Evolutionary conservation across 805 yeast genomes (phyloP), one percentile per base, ranked within the genome.

Genomic region (Yamadazyma insecticola): DNA sequence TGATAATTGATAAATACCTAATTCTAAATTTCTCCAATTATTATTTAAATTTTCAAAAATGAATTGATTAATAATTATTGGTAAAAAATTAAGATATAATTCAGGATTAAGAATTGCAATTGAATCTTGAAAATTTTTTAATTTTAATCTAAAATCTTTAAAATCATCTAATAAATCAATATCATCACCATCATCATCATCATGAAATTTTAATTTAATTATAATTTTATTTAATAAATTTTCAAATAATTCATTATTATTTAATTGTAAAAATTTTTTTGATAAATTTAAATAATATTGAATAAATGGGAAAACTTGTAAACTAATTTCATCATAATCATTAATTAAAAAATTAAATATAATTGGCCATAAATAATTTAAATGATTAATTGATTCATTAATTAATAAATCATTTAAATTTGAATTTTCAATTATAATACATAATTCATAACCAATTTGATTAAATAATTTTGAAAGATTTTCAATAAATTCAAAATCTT

Each of bases 261-360:
- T 43, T 26, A 62, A 48, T 6, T 10, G 7, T 9, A 14, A n/a
- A 36, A 60, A 63, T 50, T 76, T 86, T 59, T 77, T 85, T 43
- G 88, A 60, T 26, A 81, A 70, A 8, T 84, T 60, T 39, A 92
- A 63, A 51, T 80, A 88, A 31, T 78, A 83, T 22, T 84, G 75
- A 27, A 92, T 63, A 47, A 87, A 83, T 6, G 92, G 81, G 49
- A 90, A 82, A 5, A 87, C 82, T 53, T 86, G 95, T 22, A 72
- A 67, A 1, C 94, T 76, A 10, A 90, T 81, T 44, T 92, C 97
- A 55, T 92, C 97, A 50, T 81, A 88, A 41, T 81, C 95, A 53
- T 87, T 82, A 18, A 76, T 71, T 51, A 92, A 69, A 42, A 81
- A 85, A 37, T 69, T 70, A 36, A 90, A 69, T 6, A 83, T 65